Base-by-base conservation (phyloP, 805 yeast species). In the Clavispora carvajalis region DNA sequence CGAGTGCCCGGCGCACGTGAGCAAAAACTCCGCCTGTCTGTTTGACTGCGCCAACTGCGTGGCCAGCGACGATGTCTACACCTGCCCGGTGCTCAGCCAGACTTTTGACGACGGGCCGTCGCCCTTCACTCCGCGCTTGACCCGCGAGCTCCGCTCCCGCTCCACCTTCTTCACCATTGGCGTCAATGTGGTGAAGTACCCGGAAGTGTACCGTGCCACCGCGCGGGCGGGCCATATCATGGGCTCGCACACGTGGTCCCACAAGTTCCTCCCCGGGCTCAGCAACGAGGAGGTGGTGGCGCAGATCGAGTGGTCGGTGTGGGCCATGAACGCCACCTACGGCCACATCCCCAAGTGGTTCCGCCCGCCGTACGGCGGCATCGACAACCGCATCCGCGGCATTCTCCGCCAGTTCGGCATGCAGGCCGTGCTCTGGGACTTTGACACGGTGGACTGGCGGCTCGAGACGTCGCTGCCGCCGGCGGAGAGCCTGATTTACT, bases 271-370 rank as follows among this genome's bases (percentile, higher is more conserved):
- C 45, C 96, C 97, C 2, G 62, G 80, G 1, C 68, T 90, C 41
- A 61, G 79, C 18, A 89, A 89, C 57, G 91, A 88, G 61, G 77
- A 86, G 46, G 79, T 91, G 15, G 79, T 85, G 41, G 95, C 97
- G 0, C 95, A 91, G 58, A 64, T 91, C 28, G 82, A 90, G 60
- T 91, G 99, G 99, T 81, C 95, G 1, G 79, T 88, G 23, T 91
- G 97, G 97, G 96, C 97, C 5, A 86, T 90, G 89, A 90, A 91
- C 65, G 96, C 96, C 1, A 89, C 97, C 0, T 85, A 87, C 0
- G 71, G 80, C 21, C 90, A 89, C 53, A 58, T 85, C 8, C 99
- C 99, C 6, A 83, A 82, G 54, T 91, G 91, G 85, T 91, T 85
- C 60, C 75, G 99, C 50, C 99, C 99, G 0, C 99, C 99, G 1